Conservation (phyloP, 495 filamentous ascomycete genomes). For the Penicillium pulvis region DNA sequence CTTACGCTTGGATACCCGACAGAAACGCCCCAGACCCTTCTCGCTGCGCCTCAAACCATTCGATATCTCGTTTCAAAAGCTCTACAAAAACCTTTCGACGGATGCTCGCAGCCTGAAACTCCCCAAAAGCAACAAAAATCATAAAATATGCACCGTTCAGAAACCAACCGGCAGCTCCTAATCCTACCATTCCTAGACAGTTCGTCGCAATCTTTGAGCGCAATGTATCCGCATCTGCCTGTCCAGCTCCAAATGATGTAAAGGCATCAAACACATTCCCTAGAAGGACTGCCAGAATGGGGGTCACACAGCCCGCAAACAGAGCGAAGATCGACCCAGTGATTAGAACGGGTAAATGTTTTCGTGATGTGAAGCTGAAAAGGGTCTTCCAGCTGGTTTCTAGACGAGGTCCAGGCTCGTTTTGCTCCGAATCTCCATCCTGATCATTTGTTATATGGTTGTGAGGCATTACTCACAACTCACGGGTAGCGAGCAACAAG, state of each 20-base stretch:
- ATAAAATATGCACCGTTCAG: slow-evolving; percentile 64
- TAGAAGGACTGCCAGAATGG: slow-evolving; percentile 68
- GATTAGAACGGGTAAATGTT: slow-evolving; percentile 58
- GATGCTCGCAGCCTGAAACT: slow-evolving; percentile 71
- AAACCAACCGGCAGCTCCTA: slow-evolving; percentile 67
- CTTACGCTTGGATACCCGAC: slow-evolving; percentile 73
- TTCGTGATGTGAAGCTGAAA: slow-evolving; percentile 69
- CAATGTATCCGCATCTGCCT: slow-evolving; percentile 50
- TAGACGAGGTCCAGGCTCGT: neutral
- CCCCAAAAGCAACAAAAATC: slow-evolving; percentile 74
- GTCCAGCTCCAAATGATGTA: slow-evolving; percentile 61
- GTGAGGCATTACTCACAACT: neutral
- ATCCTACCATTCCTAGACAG: slow-evolving; percentile 55
- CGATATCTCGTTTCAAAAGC: slow-evolving; percentile 70
- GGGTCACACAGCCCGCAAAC: slow-evolving; percentile 61
- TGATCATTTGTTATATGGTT: neutral
- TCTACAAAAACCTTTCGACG: slow-evolving; percentile 65
- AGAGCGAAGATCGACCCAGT: slow-evolving; percentile 57
- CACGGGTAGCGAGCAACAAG: neutral
- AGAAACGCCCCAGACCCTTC: slow-evolving; percentile 74
- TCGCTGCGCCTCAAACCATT: slow-evolving; percentile 78
- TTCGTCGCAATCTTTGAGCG: slow-evolving; percentile 57
- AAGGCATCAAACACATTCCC: slow-evolving; percentile 77
- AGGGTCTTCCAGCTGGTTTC: slow-evolving; percentile 54
- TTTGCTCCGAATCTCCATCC: neutral